phyloP scores from a whole-genome alignment of 108 stramenopile species.

The Cyclotella atomus region DNA sequence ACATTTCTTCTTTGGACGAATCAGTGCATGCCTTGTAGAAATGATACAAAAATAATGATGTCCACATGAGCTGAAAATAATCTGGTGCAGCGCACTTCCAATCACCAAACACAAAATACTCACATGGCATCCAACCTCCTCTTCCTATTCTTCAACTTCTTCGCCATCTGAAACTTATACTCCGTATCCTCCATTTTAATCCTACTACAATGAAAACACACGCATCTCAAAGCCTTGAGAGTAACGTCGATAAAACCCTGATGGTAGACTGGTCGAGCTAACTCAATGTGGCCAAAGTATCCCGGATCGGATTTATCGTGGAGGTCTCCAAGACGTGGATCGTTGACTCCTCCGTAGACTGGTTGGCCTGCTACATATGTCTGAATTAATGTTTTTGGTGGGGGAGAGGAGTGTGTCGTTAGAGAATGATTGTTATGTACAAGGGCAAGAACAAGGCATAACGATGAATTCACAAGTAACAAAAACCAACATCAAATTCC shows the following conservation, averaged over 20 bases:
- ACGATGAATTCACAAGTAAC: neutral
- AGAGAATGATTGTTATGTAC: neutral
- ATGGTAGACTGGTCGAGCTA: constrained; percentile 97
- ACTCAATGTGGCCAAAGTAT: constrained; percentile 98
- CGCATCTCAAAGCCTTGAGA: constrained; percentile 91
- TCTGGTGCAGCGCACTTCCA: too few relatives aligned
- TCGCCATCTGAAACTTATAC: constrained; percentile 79
- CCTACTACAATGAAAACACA: constrained; percentile 93
- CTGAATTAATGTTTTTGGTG: constrained; percentile 17
- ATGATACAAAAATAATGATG: too few relatives aligned
- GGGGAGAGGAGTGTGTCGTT: neutral
- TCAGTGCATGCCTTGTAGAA: constrained; percentile 60
- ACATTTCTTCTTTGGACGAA: constrained; percentile 89
- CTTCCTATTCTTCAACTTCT: constrained; percentile 63
- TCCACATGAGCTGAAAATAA: too few relatives aligned
- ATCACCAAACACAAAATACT: too few relatives aligned
- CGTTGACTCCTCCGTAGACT: constrained; percentile 96
- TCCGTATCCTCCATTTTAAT: constrained; percentile 83
- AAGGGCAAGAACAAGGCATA: neutral
- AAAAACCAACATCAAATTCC: constrained; percentile 12
- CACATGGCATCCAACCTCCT: constrained; percentile 79
- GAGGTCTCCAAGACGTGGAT: constrained; percentile 94
- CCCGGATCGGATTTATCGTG: constrained; percentile 95
- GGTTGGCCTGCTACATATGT: constrained; percentile 92
- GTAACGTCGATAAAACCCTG: constrained; percentile 92